phyloP scores from a whole-genome alignment of 2,329 filamentous ascomycete species.

The Colletotrichum lini region DNA sequence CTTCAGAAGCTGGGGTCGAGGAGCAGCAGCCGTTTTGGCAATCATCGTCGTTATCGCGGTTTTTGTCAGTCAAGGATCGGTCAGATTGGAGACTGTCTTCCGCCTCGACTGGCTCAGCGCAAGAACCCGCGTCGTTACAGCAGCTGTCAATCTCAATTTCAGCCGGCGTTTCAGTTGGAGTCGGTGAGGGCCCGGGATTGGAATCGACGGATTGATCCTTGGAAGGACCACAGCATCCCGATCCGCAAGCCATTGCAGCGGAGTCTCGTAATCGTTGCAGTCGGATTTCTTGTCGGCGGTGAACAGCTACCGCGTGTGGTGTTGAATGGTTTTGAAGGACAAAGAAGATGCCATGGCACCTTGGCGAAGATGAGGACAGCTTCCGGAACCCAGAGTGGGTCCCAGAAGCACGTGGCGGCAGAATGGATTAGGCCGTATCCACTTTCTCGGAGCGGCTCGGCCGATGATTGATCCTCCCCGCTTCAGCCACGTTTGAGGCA shows the following conservation, averaged over 20 bases:
- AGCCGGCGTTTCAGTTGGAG: background rate
- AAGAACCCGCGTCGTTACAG: background rate
- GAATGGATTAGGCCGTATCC: background rate
- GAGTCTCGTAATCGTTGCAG: background rate
- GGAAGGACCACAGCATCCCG: conserved; percentile 21
- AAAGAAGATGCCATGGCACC: background rate
- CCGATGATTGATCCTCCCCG: background rate
- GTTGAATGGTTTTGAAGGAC: background rate
- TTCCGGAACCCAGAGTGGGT: background rate
- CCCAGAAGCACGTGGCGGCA: conserved; percentile 4
- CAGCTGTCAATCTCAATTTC: background rate
- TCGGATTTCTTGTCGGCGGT: background rate
- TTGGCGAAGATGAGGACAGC: background rate
- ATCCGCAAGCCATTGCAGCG: conserved; percentile 28
- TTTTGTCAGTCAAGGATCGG: background rate
- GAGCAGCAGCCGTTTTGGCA: conserved; percentile 21
- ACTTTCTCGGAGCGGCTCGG: background rate
- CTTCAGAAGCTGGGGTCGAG: background rate
- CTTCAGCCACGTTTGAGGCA: background rate
- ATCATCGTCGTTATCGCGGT: background rate
- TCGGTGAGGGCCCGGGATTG: background rate
- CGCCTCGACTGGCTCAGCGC: background rate
- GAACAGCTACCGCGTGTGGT: background rate
- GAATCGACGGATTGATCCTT: background rate
- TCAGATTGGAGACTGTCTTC: background rate